phyloP scores from a whole-genome alignment of 2,329 filamentous ascomycete genomes.

The Fusarium torulosum region DNA sequence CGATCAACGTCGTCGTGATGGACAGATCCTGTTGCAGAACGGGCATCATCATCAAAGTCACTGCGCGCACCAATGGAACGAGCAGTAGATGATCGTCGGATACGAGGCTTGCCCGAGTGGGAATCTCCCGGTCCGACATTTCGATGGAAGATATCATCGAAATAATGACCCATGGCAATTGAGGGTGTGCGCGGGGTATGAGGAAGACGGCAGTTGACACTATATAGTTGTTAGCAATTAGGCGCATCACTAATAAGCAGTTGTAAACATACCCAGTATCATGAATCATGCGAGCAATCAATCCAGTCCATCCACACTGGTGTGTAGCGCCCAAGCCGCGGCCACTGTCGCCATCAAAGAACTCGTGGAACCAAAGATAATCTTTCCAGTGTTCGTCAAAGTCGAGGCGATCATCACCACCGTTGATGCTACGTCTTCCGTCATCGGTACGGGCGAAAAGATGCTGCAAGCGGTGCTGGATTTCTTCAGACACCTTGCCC shows the following conservation, averaged over 20 bases:
- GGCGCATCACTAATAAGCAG: not conserved
- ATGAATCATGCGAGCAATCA: conserved; percentile 97
- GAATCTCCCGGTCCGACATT: conserved; percentile 54
- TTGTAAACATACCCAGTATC: conserved; percentile 83
- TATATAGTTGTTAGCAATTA: conserved; percentile 60
- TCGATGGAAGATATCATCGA: conserved; percentile 85
- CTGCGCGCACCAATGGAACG: conserved; percentile 87
- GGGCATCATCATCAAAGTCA: conserved; percentile 71
- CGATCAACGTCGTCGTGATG: conserved; percentile 57
- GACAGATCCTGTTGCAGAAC: conserved; percentile 51
- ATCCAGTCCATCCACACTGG: conserved; percentile 95
- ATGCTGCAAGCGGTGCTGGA: conserved; percentile 94
- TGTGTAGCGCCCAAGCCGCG: conserved; percentile 92
- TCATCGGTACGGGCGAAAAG: conserved; percentile 87
- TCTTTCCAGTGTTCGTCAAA: conserved; percentile 93
- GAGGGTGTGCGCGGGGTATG: conserved; percentile 92
- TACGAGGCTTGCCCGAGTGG: conserved; percentile 60
- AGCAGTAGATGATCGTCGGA: conserved; percentile 83
- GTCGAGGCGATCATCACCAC: conserved; percentile 85
- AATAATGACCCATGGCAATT: conserved; percentile 89
- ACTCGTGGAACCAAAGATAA: conserved; percentile 92
- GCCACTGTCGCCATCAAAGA: conserved; percentile 93
- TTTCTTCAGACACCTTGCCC: conserved; percentile 92
- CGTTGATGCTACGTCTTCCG: conserved; percentile 89
- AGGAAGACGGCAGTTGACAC: conserved; percentile 88